phyloP scores from a whole-genome alignment of 2,329 filamentous ascomycete genomes.

The Alternaria postmessia region DNA sequence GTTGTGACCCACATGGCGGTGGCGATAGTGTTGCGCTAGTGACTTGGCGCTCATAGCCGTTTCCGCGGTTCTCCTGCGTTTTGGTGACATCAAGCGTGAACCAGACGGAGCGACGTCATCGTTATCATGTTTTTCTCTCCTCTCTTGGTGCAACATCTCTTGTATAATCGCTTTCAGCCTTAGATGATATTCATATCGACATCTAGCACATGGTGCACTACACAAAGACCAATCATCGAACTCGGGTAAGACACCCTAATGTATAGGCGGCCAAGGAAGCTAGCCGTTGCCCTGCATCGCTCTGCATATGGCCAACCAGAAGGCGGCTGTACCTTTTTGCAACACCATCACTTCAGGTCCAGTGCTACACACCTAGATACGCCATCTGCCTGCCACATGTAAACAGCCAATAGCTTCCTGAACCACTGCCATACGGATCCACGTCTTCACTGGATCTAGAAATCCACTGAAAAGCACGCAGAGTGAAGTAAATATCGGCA shows the following conservation, averaged over 20 bases:
- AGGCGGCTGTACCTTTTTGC: conserved; percentile 2
- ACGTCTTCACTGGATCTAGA: neutral
- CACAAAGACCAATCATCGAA: neutral
- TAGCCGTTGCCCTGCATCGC: neutral
- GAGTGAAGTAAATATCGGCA: neutral
- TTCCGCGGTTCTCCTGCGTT: neutral
- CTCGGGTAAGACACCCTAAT: neutral
- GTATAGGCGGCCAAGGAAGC: neutral
- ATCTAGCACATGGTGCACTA: neutral
- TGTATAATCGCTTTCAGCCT: neutral
- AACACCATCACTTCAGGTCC: neutral
- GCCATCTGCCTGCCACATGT: neutral
- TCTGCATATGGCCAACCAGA: neutral
- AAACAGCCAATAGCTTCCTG: neutral
- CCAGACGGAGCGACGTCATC: conserved; percentile 7
- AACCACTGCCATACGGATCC: neutral
- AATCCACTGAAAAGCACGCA: neutral
- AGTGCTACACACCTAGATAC: neutral
- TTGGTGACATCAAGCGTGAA: neutral
- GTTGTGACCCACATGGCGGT: conserved; percentile 8
- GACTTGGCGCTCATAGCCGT: conserved; percentile 1
- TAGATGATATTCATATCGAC: neutral
- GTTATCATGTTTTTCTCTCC: neutral
- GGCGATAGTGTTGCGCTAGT: conserved; percentile 11
- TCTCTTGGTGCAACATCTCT: neutral